Evolutionary conservation across 2,329 filamentous ascomycete genomes (phyloP).

Genomic region (Elsinoe australis): DNA sequence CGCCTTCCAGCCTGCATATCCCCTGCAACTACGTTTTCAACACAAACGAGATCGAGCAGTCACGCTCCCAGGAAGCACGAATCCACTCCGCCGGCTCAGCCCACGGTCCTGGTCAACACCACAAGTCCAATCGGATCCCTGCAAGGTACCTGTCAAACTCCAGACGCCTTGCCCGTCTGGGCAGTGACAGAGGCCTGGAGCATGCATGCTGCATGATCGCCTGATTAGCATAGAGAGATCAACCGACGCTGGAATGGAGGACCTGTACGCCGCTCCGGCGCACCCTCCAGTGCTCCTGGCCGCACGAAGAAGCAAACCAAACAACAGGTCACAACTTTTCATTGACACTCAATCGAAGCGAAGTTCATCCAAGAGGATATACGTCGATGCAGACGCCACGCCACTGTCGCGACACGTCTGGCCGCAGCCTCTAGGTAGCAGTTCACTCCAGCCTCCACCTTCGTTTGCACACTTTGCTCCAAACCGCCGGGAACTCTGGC

Average conservation of each 20-base stretch:
- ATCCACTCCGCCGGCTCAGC: conserved; percentile 7
- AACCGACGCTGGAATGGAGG: neutral
- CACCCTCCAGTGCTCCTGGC: conserved; percentile 13
- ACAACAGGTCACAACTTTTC: conserved; percentile 12
- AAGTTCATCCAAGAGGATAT: conserved; percentile 22
- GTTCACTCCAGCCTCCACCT: conserved; percentile 10
- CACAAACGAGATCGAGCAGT: conserved; percentile 1
- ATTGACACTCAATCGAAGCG: conserved; percentile 23
- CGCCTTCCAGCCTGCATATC: conserved; percentile 6
- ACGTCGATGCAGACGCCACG: conserved; percentile 1
- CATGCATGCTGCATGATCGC: conserved; percentile 13
- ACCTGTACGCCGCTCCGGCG: conserved; percentile 8
- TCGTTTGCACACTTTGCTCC: conserved; percentile 11
- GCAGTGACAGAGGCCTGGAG: conserved; percentile 11
- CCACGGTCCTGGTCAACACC: neutral
- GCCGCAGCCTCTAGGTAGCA: conserved; percentile 8
- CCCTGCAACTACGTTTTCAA: conserved; percentile 1
- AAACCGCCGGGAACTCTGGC: conserved; percentile 15
- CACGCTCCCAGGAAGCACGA: conserved; percentile 1
- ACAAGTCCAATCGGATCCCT: conserved; percentile 2
- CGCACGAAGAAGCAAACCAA: conserved; percentile 10
- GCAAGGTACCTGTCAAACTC: conserved; percentile 4
- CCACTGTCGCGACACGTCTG: conserved; percentile 15
- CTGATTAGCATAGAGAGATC: neutral
- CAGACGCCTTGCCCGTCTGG: conserved; percentile 12